Evolutionary conservation across 306 rosid genomes (phyloP).

Genomic region (Vachellia collinsii): DNA sequence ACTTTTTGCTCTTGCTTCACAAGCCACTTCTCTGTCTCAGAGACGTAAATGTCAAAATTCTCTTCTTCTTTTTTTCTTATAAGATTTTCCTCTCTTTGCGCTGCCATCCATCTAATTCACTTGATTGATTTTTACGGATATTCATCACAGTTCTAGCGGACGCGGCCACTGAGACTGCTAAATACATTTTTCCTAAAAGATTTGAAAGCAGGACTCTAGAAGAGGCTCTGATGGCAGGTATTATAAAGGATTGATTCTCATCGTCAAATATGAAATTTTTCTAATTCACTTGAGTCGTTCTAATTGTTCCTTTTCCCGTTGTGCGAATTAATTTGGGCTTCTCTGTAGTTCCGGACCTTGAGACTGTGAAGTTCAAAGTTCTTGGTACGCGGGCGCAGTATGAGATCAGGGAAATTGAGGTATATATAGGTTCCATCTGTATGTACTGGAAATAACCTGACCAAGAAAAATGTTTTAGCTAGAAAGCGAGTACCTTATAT

Average conservation of each 20-base stretch:
- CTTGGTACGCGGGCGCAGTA: slow-evolving; percentile 61
- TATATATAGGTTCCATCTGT: slow-evolving; percentile 21
- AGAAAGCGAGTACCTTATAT: neutral
- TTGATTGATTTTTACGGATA: neutral
- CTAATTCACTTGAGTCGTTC: neutral
- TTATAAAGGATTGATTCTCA: slow-evolving; percentile 16
- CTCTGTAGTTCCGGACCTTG: slow-evolving; percentile 84
- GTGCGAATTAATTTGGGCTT: slow-evolving; percentile 24
- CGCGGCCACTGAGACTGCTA: slow-evolving; percentile 67
- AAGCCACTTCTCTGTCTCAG: slow-evolving; percentile 70
- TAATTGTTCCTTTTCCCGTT: slow-evolving; percentile 4
- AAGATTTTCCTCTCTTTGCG: slow-evolving; percentile 15
- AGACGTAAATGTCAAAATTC: slow-evolving; percentile 61
- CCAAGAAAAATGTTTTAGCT: neutral
- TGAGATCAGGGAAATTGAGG: slow-evolving; percentile 93
- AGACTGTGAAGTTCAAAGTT: slow-evolving; percentile 75
- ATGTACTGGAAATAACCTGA: neutral
- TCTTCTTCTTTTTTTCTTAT: neutral
- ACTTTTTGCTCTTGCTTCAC: slow-evolving; percentile 77
- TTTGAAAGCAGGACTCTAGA: slow-evolving; percentile 81
- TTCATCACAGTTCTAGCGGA: slow-evolving; percentile 60
- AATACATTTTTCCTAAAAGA: slow-evolving; percentile 76
- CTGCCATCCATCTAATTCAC: neutral
- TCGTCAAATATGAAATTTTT: slow-evolving; percentile 26
- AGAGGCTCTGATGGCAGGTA: slow-evolving; percentile 88